Conservation (phyloP, 768 basidiomycete genomes). For the Hebeloma cylindrosporum region DNA sequence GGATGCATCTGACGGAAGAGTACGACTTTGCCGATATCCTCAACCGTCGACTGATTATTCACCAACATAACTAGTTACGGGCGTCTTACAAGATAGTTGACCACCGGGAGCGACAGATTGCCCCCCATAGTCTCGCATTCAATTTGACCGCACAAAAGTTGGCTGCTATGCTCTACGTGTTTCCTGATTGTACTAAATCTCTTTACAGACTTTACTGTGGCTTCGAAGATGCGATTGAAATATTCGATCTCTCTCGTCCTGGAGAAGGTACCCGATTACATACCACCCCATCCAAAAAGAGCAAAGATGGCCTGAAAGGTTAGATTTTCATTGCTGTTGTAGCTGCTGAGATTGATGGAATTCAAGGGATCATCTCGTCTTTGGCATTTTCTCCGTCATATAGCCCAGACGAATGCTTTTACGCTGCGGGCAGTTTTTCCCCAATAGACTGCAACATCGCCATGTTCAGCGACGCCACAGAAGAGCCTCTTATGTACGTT, state of each 20-base stretch:
- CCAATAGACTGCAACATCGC: slow-evolving; percentile 58
- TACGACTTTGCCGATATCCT: slow-evolving; percentile 32
- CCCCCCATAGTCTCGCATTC: slow-evolving; percentile 83
- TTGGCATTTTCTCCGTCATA: slow-evolving; percentile 71
- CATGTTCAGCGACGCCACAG: slow-evolving; percentile 61
- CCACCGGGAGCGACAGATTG: slow-evolving; percentile 88
- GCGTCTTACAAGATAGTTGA: slow-evolving; percentile 93
- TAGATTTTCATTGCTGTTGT: slow-evolving; percentile 3
- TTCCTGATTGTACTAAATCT: not conserved
- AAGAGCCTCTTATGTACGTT: slow-evolving; percentile 59
- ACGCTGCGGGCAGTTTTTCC: slow-evolving; percentile 77
- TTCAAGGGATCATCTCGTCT: slow-evolving; percentile 79
- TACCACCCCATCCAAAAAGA: slow-evolving; percentile 74
- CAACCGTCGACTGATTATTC: not conserved
- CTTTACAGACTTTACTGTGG: slow-evolving; percentile 77
- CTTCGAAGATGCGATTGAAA: slow-evolving; percentile 81
- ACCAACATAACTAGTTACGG: slow-evolving; percentile 55
- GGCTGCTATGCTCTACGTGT: slow-evolving; percentile 20
- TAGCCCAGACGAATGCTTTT: slow-evolving; percentile 50
- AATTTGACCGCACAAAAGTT: slow-evolving; percentile 68
- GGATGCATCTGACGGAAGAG: slow-evolving; percentile 76
- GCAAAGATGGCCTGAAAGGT: slow-evolving; percentile 89
- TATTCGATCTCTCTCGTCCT: slow-evolving; percentile 74
- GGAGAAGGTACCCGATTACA: slow-evolving; percentile 71
- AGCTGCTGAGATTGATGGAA: not conserved